phyloP scores from a whole-genome alignment of 345 rosid genomes.

The Gossypium arboreum region DNA sequence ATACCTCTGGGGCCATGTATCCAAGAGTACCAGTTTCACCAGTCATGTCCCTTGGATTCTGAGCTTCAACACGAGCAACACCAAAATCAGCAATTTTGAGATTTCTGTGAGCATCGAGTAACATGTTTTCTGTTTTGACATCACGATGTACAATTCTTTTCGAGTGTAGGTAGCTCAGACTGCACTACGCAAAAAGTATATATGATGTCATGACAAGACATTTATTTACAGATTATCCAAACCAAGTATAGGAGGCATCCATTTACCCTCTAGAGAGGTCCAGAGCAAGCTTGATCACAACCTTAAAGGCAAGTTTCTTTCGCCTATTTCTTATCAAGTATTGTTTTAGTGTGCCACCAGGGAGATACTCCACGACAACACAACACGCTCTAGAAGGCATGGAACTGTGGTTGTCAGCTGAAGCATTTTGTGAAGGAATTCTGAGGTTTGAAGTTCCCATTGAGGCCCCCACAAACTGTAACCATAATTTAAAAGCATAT shows the following conservation, averaged over 20 bases:
- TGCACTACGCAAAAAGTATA: slow-evolving; percentile 31
- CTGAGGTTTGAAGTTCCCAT: slow-evolving; percentile 88
- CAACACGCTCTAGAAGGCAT: slow-evolving; percentile 80
- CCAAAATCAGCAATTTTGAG: slow-evolving; percentile 97
- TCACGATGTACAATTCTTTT: slow-evolving; percentile 92
- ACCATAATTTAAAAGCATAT: too few relatives aligned
- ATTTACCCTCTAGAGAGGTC: slow-evolving; percentile 87
- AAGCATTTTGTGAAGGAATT: slow-evolving; percentile 45
- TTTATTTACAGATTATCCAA: background rate
- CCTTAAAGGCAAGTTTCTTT: slow-evolving; percentile 71
- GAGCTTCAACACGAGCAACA: slow-evolving; percentile 97
- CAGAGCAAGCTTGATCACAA: slow-evolving; percentile 79
- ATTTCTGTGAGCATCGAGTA: slow-evolving; percentile 53
- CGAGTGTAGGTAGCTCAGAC: slow-evolving; percentile 86
- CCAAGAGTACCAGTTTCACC: slow-evolving; percentile 97
- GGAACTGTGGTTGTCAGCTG: slow-evolving; percentile 30
- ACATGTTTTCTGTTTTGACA: slow-evolving; percentile 92
- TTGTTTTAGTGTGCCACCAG: slow-evolving; percentile 87
- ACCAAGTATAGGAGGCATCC: background rate
- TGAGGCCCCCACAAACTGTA: slow-evolving; percentile 89
- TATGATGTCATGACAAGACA: background rate
- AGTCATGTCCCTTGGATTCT: slow-evolving; percentile 90
- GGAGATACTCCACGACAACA: slow-evolving; percentile 77
- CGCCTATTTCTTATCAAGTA: slow-evolving; percentile 60
- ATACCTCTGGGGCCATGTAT: slow-evolving; percentile 99